Evolutionary conservation across 352 stramenopile species (phyloP), one percentile per base, ranked within the genome.

Genomic region (Aphanomyces cochlioides): DNA sequence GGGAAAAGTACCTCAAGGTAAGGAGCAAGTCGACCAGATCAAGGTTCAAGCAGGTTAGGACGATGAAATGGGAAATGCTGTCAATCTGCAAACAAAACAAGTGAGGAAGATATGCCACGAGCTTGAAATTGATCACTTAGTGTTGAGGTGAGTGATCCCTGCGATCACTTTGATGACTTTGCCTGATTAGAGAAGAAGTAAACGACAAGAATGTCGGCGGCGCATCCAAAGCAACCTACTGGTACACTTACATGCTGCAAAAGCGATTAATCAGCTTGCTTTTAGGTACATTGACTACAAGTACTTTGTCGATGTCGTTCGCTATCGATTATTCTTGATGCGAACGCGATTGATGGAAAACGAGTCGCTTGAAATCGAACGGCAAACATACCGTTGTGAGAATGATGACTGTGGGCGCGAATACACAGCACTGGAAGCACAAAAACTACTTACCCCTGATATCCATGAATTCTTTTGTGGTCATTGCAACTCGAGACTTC

Each of bases 261-360:
- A 8, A 69, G 7, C 17, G 12, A 13, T 60, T 13, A 7, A 15
- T 19, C 67, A 56, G 64, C 7, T 28, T 21, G 34, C 7, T 7
- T 41, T 21, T 67, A 84, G 75, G 75, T 95, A 96, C 78, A 96
- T 96, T 78, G 88, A 96, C 80, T 96, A 94, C 83, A 96, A 96
- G 74, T 93, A 96, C 75, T 94, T 96, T 77, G 85, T 93, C 53
- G 87, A 96, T 69, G 87, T 96, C 66, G 85, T 96, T 66, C 85
- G 91, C 72, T 96, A 90, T 67, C 86, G 88, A 10, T 77, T 96
- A 19, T 96, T 93, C 74, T 65, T 95, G 47, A 96, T 96, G 80
- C 82, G 92, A 66, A 85, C 94, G 66, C 82, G 93, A 47, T 71
- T 96, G 1, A 94, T 93, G 68, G 87, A 94, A 69, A 87, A 75